phyloP scores from a whole-genome alignment of 2,329 filamentous ascomycete species.

The Sphaerostilbella broomeana region DNA sequence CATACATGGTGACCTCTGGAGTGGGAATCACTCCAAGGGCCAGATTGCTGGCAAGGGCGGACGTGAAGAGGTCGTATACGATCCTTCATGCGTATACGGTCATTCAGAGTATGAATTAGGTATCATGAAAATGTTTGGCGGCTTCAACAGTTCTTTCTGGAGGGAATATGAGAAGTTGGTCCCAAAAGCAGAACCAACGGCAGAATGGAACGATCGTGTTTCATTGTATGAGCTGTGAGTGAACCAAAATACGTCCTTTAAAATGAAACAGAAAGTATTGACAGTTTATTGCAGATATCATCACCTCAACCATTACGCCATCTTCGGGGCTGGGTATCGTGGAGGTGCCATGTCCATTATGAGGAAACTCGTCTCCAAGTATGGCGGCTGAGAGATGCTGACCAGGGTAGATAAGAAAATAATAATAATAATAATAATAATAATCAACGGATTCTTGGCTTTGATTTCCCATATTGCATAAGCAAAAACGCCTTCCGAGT shows the following conservation, averaged over 20 bases:
- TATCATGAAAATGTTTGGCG: constrained; percentile 96
- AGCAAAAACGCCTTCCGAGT: constrained; percentile 11
- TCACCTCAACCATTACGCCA: constrained; percentile 78
- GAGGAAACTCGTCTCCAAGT: constrained; percentile 65
- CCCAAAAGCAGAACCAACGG: constrained; percentile 70
- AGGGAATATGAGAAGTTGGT: constrained; percentile 69
- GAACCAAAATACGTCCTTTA: not conserved
- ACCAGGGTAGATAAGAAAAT: constrained; percentile 8
- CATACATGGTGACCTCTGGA: constrained; percentile 91
- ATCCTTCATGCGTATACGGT: constrained; percentile 74
- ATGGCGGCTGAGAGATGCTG: constrained; percentile 37
- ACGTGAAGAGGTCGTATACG: constrained; percentile 71
- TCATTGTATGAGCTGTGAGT: constrained; percentile 75
- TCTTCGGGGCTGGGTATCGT: constrained; percentile 77
- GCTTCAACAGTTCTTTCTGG: constrained; percentile 67
- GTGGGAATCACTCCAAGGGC: constrained; percentile 69
- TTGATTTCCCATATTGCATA: not conserved
- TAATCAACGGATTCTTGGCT: not conserved
- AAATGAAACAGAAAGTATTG: constrained; percentile 11
- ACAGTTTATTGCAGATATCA: constrained; percentile 57
- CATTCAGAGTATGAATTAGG: constrained; percentile 88
- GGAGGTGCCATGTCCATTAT: constrained; percentile 74
- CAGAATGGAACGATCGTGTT: constrained; percentile 81
- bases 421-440: constrained; percentile 9
- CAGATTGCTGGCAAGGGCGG: constrained; percentile 49